Evolutionary conservation across 345 rosid genomes (phyloP).

Genomic region (Angophora floribunda): DNA sequence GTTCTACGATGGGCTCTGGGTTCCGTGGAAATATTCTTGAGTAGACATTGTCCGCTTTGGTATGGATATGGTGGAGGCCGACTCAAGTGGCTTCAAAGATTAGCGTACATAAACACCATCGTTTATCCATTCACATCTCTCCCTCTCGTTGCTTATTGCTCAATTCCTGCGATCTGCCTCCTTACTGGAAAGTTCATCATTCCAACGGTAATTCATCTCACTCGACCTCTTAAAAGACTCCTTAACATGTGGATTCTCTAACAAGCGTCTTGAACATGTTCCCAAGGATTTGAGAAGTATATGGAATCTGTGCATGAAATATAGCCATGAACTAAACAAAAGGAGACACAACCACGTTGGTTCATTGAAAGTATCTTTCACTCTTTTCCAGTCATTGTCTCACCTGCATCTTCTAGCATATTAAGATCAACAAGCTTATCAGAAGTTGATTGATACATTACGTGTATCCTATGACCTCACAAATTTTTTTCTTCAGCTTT

Average conservation of each 20-base stretch:
- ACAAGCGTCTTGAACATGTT: neutral
- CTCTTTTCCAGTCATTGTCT: neutral
- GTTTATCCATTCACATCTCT: conserved; percentile 97
- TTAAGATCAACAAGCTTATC: neutral
- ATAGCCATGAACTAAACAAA: neutral
- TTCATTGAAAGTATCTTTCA: neutral
- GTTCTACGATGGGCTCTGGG: conserved; percentile 99
- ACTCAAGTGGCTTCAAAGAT: conserved; percentile 85
- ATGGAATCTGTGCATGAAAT: neutral
- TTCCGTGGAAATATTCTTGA: conserved; percentile 89
- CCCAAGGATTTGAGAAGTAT: neutral
- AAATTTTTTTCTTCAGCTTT: conserved; percentile 36
- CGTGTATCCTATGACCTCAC: neutral
- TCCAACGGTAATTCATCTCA: conserved; percentile 57
- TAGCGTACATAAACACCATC: conserved; percentile 86
- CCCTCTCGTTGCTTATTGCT: conserved; percentile 87
- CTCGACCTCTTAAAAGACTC: neutral
- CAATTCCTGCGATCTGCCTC: conserved; percentile 91
- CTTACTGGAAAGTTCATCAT: conserved; percentile 96
- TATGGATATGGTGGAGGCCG: conserved; percentile 96
- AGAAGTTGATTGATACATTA: neutral
- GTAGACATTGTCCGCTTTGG: conserved; percentile 97
- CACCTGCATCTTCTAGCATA: neutral
- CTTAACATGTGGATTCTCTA: neutral
- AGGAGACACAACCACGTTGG: neutral